Conservation (phyloP, 2,329 filamentous ascomycete genomes). For the Xylariaceae sp. region DNA sequence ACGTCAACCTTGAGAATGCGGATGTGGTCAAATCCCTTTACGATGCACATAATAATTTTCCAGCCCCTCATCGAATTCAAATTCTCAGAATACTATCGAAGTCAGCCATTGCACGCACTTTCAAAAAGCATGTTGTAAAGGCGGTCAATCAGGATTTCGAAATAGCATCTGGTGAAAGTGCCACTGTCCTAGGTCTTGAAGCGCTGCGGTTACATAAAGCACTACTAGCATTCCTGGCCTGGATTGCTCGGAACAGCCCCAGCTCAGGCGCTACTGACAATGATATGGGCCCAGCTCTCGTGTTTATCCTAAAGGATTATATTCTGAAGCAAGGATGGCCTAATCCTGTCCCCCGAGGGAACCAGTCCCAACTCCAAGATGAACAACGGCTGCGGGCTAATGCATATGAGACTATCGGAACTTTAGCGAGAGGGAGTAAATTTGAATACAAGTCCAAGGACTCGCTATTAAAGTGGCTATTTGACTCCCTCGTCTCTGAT, state of each 20-base stretch:
- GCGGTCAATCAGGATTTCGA: slow-evolving; percentile 70
- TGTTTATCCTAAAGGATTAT: slow-evolving; percentile 71
- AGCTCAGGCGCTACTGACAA: slow-evolving; percentile 56
- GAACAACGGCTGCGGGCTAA: slow-evolving; percentile 72
- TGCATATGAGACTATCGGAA: slow-evolving; percentile 89
- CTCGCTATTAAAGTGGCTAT: slow-evolving; percentile 72
- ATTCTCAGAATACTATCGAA: slow-evolving; percentile 77
- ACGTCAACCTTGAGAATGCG: slow-evolving; percentile 72
- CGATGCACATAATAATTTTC: slow-evolving; percentile 70
- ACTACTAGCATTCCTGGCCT: slow-evolving; percentile 84
- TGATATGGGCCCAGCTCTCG: slow-evolving; percentile 67
- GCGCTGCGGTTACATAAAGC: slow-evolving; percentile 78
- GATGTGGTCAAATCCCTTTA: slow-evolving; percentile 68
- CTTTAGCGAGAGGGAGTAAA: slow-evolving; percentile 69
- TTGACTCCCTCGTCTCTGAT: slow-evolving; percentile 80
- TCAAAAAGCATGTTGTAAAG: slow-evolving; percentile 67
- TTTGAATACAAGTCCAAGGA: slow-evolving; percentile 57
- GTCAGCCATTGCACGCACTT: slow-evolving; percentile 72
- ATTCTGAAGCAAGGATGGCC: slow-evolving; percentile 86
- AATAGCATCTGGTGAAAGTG: slow-evolving; percentile 39
- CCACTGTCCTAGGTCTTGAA: slow-evolving; percentile 65
- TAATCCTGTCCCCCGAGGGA: slow-evolving; percentile 51
- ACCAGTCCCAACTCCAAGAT: slow-evolving; percentile 51
- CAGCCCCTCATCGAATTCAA: slow-evolving; percentile 74
- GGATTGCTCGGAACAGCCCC: slow-evolving; percentile 76